These are phyloP conservation scores for Trichoderma sp. DNA, from an alignment of 2,329 filamentous ascomycete genomes.

Conservation along the genomic window DNA sequence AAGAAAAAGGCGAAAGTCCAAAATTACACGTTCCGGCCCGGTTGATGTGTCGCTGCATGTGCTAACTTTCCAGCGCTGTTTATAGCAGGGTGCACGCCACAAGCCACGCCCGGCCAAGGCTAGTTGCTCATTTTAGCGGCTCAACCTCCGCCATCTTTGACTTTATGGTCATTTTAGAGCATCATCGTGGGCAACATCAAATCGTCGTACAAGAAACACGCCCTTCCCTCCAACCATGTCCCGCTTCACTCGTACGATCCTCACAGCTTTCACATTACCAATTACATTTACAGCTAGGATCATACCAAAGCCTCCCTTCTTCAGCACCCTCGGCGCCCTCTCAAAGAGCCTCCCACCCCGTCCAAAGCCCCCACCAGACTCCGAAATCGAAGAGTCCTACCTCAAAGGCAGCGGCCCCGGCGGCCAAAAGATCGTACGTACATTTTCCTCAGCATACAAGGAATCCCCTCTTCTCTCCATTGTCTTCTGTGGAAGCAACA, in stretches of 20 bases:
- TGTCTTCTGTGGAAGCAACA: background rate
- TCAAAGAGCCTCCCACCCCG: constrained; percentile 71
- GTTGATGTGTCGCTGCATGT: background rate
- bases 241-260: background rate
- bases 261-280: background rate
- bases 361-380: constrained; percentile 69
- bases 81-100: background rate
- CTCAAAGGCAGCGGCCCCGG: constrained; percentile 91
- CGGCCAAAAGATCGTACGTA: constrained; percentile 84
- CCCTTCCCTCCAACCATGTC: background rate
- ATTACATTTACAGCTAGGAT: background rate
- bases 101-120: background rate
- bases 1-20: background rate
- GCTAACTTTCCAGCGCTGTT: background rate
- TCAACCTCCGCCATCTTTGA: background rate
- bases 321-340: constrained; percentile 36
- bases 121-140: background rate
- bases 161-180: background rate
- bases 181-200: background rate
- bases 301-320: constrained; percentile 26
- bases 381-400: constrained; percentile 80
- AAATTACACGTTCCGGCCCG: background rate
- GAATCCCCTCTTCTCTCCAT: background rate
- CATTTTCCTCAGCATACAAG: background rate
- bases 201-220: background rate